Percentiles rank a stretch among this genome's conserved stretches.
These are phyloP conservation scores for Fragosphaeria purpurea DNA, from an alignment of 2,329 filamentous ascomycete genomes.

Conservation along the genomic window DNA sequence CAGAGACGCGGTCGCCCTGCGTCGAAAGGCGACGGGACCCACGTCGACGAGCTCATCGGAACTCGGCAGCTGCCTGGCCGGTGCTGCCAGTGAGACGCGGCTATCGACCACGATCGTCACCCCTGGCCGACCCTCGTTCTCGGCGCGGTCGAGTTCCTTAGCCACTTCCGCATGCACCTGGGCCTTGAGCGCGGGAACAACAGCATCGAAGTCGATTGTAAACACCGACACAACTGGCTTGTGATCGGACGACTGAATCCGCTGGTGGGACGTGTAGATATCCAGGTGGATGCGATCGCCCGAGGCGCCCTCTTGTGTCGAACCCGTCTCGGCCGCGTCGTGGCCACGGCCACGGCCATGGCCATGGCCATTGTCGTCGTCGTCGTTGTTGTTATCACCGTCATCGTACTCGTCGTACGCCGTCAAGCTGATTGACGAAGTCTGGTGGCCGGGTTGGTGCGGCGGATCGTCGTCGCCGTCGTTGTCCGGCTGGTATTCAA, in stretches of 20 bases:
- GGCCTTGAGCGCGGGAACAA: conserved; percentile 75
- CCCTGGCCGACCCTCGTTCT: conserved; percentile 35
- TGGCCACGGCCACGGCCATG: not conserved
- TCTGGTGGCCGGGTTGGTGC: not conserved
- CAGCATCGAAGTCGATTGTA: conserved; percentile 73
- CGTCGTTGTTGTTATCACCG: conserved; percentile 35
- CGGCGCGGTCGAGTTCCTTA: conserved; percentile 71
- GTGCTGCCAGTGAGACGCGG: conserved; percentile 25
- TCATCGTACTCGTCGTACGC: conserved; percentile 55
- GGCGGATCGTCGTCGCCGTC: conserved; percentile 41
- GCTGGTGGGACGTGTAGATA: conserved; percentile 78
- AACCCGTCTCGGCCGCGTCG: conserved; percentile 21
- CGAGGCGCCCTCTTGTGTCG: conserved; percentile 31
- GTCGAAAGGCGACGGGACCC: conserved; percentile 61
- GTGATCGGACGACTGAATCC: conserved; percentile 86
- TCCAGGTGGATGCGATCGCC: conserved; percentile 45
- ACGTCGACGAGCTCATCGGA: conserved; percentile 53
- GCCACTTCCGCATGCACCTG: conserved; percentile 80
- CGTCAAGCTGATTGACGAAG: conserved; percentile 17
- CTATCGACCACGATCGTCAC: conserved; percentile 55
- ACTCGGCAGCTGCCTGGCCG: not conserved
- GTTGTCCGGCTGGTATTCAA: conserved; percentile 79
- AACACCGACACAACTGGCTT: conserved; percentile 85
- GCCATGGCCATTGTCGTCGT: not conserved
- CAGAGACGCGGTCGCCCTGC: conserved; percentile 54